Evolutionary conservation across 768 basidiomycete species (phyloP).

Genomic region (Xanthoconium purpureum): DNA sequence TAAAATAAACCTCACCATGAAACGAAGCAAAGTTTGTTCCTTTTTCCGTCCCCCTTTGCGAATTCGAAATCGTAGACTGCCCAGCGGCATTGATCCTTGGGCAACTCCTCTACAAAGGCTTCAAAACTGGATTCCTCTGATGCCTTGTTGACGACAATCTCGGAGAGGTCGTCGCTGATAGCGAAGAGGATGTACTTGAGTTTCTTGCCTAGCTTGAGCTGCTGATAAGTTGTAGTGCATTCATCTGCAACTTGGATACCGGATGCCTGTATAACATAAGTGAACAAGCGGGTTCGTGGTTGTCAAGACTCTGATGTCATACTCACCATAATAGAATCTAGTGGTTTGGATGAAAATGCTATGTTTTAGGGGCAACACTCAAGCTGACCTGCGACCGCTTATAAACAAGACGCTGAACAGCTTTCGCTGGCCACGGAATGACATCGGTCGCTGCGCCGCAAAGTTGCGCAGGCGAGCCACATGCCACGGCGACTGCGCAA

Average conservation of each 20-base stretch:
- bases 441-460: constrained; percentile 9
- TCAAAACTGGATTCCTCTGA: constrained; percentile 57
- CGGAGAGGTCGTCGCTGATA: constrained; percentile 56
- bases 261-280: constrained; percentile 19
- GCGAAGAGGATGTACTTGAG: constrained; percentile 81
- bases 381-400: background rate
- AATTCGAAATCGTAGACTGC: constrained; percentile 93
- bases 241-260: constrained; percentile 48
- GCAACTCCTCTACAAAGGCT: constrained; percentile 69
- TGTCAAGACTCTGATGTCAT: background rate
- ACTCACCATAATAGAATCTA: constrained; percentile 28
- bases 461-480: background rate
- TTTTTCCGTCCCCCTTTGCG: constrained; percentile 63
- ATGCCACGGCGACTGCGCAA: constrained; percentile 2
- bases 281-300: background rate
- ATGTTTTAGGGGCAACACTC: constrained; percentile 13
- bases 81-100: constrained; percentile 75
- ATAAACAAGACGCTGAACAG: constrained; percentile 8
- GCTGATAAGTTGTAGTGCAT: constrained; percentile 39
- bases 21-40: constrained; percentile 84
- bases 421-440: background rate
- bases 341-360: background rate
- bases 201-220: constrained; percentile 41
- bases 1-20: constrained; percentile 57
- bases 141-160: constrained; percentile 75